These are phyloP conservation scores for Ceratobasidium sp. DNA, from an alignment of 1,284 basidiomycete species.

Conservation along the genomic window DNA sequence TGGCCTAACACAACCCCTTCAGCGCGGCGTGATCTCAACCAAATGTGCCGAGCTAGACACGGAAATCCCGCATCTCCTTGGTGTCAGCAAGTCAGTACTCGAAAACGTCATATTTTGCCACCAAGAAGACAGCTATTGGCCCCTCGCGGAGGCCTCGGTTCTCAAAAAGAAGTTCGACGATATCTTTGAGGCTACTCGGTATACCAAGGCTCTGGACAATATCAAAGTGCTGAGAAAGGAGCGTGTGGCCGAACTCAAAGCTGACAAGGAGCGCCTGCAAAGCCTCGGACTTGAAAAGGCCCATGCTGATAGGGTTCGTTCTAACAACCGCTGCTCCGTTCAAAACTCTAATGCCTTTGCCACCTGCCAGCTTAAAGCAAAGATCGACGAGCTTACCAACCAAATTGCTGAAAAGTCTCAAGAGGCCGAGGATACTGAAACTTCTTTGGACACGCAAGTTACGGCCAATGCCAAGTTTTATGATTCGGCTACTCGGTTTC, in stretches of 20 bases:
- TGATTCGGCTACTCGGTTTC: slow-evolving; percentile 83
- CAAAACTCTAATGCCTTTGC: neutral
- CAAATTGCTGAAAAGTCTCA: slow-evolving; percentile 74
- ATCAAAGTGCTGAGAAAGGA: slow-evolving; percentile 93
- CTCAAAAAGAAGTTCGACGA: slow-evolving; percentile 99
- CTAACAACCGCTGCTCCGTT: neutral
- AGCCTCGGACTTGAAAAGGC: slow-evolving; percentile 83
- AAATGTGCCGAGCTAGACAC: slow-evolving; percentile 96
- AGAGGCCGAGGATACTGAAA: slow-evolving; percentile 75
- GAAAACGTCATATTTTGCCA: slow-evolving; percentile 99
- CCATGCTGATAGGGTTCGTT: slow-evolving; percentile 71
- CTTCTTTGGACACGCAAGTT: slow-evolving; percentile 69
- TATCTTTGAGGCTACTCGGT: slow-evolving; percentile 98
- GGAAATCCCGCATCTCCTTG: slow-evolving; percentile 91
- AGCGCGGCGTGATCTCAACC: slow-evolving; percentile 90
- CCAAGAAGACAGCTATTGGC: slow-evolving; percentile 99
- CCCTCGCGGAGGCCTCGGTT: slow-evolving; percentile 85
- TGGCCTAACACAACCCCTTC: slow-evolving; percentile 13
- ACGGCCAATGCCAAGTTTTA: slow-evolving; percentile 82
- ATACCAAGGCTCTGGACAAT: slow-evolving; percentile 94
- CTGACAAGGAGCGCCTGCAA: slow-evolving; percentile 87
- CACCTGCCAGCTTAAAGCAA: slow-evolving; percentile 62
- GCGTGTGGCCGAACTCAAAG: slow-evolving; percentile 86
- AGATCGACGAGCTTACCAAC: slow-evolving; percentile 69
- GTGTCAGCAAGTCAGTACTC: slow-evolving; percentile 94